Base-by-base conservation (phyloP, 805 yeast species). In the Candida rishiriensis region DNA sequence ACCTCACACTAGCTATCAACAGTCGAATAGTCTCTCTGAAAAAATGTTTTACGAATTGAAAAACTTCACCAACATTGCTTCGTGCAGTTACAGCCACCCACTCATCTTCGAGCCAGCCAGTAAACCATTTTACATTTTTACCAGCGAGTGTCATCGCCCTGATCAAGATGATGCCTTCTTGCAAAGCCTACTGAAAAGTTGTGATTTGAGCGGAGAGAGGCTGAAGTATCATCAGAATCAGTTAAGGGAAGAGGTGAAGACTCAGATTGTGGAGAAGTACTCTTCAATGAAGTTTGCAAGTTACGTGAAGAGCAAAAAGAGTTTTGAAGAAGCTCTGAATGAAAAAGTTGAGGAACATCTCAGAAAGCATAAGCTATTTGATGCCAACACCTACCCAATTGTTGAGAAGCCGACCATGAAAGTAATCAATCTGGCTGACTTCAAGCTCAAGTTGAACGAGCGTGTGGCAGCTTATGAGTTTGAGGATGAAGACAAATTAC, bases 171-270 rank as follows among this genome's bases (percentile, higher is more conserved):
- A 57, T 39, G 43, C 36, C 15, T 55, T 43, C 28, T 42, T 57
- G 30, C 53, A 48, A 32, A 36, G 47, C 9, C 43, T 59, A 5
- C 42, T 59, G 3, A 51, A 48, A 29, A 30, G 37, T 17, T 56
- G 61, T 36, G 63, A 59, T 37, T 34, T 59, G 4, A 51, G 59
- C 15, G 62, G 62, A 4, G 6, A 31, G 29, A 50, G 63, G 39
- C 51, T 43, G n/a, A 36, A 41, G 18, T 29, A 38, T 17, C 52
- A 54, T 29, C 50, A 47, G 34, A 31, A 42, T 12, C 38, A 47
- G 18, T 44, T 45, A 29, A 47, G 40, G 41, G 32, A 41, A 2
- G 39, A 38, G 15, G 42, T 53, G 16, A 47, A 44, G 16, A 41
- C 44, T 14, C 41, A 47, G 33, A 39, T 50, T 18, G 26, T 50